Evolutionary conservation across 805 yeast genomes (phyloP), one percentile per base, ranked within the genome.

Genomic region (Candida tallmaniae): DNA sequence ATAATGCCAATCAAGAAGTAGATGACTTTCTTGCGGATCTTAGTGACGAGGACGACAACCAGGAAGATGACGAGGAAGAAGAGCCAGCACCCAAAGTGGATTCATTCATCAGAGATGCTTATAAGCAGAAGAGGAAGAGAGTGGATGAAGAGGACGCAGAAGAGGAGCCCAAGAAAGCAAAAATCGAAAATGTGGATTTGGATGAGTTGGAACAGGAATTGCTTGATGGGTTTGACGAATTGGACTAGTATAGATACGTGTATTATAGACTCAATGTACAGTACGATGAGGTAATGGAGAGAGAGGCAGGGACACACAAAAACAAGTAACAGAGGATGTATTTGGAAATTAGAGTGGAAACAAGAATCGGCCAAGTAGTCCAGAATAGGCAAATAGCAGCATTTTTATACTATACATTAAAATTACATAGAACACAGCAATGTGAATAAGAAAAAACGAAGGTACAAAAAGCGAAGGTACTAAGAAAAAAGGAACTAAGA

Each of bases 171-270:
- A 19, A 39, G 30, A 38, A 29, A 27, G 33, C 35, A 26, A 37
- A 39, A 30, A 8, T 19, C n/a, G 27, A 27, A 13, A 37, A 37
- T 9, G 41, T 37, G 5, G 68, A 65, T 19, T 56, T 66, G 31
- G 74, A 70, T 32, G 76, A 70, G 31, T 64, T 70, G 23, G 78
- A 73, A 42, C 62, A 66, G 40, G 76, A 71, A 44, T 52, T 73
- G 29, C 52, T 72, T 61, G 80, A 46, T 46, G 77, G 78, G 22
- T 56, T 77, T 44, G 78, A 74, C 36, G 73, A 70, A 19, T 58
- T 73, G 31, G 70, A 65, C 14, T 27, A 14, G 12, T n/a, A n/a
- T 22, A 9, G 23, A 9, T 22, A 9, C 23, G 23, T 24, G 27
- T 24, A 27, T 14, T 27, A 15, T 27, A 27, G 20, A 27, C 12